A percentile compares a stretch with the other conserved stretches of the same genome.
Evolutionary conservation across 2,329 filamentous ascomycete species (phyloP).

Genomic region (Trichoderma sp.): DNA sequence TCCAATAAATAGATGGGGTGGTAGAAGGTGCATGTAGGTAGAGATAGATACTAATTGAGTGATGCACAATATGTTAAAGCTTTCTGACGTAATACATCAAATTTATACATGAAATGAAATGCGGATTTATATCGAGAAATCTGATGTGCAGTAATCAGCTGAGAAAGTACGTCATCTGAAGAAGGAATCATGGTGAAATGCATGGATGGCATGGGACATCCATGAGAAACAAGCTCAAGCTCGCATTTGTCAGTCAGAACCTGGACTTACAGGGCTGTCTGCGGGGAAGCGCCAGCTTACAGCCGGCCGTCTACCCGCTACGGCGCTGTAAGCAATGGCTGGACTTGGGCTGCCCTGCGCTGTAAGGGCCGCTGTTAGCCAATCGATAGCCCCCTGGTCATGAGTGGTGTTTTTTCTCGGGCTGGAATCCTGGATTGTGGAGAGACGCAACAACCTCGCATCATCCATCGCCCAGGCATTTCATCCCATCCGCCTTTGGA

Average conservation of each 20-base stretch:
- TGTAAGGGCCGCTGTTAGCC: neutral
- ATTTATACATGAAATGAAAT: neutral
- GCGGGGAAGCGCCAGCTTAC: neutral
- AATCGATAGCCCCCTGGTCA: neutral
- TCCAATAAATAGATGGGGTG: neutral
- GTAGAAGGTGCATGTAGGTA: neutral
- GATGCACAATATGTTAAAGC: neutral
- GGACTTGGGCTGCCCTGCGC: neutral
- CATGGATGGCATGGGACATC: neutral
- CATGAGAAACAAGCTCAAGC: neutral
- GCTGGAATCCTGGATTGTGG: neutral
- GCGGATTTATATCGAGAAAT: neutral
- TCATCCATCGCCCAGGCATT: constrained; percentile 16
- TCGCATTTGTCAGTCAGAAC: neutral
- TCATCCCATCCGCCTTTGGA: neutral
- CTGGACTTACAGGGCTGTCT: neutral
- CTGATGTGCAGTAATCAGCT: neutral
- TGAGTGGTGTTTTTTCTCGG: neutral
- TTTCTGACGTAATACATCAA: neutral
- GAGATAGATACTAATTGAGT: neutral
- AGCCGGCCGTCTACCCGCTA: neutral
- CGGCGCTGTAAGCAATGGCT: neutral
- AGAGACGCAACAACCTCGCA: neutral
- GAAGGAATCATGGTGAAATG: neutral
- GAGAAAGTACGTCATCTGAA: neutral